Conservation (phyloP, 2,329 filamentous ascomycete species). For the Diaporthe capsici region DNA sequence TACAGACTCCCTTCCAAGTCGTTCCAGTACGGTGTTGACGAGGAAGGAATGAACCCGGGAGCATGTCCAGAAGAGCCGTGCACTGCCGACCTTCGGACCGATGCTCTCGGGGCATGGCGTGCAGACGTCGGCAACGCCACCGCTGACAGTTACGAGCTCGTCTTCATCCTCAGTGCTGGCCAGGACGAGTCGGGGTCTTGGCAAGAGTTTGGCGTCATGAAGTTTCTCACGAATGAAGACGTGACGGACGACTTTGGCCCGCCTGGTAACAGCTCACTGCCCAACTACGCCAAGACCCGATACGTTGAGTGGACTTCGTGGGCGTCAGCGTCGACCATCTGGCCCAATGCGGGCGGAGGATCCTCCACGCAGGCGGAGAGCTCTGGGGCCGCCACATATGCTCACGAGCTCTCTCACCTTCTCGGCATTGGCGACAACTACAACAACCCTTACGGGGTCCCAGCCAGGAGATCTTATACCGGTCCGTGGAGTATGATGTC, state of each 20-base stretch:
- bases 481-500: conserved; percentile 68
- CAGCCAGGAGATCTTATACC: conserved; percentile 62
- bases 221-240: conserved; percentile 61
- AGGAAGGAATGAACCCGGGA: conserved; percentile 60
- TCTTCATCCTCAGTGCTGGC: conserved; percentile 67
- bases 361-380: conserved; percentile 68
- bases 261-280: conserved; percentile 52
- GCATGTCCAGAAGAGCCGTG: conserved; percentile 59
- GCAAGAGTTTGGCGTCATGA: conserved; percentile 71
- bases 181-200: conserved; percentile 69
- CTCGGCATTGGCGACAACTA: conserved; percentile 69
- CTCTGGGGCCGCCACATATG: conserved; percentile 66
- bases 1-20: conserved; percentile 63
- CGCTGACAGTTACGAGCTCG: conserved; percentile 63
- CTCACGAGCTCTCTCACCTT: conserved; percentile 67
- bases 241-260: conserved; percentile 65
- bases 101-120: conserved; percentile 64
- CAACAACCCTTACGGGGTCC: conserved; percentile 65
- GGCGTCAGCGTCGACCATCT: conserved; percentile 64
- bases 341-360: conserved; percentile 67
- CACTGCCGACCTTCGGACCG: conserved; percentile 62
- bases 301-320: conserved; percentile 69
- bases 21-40: conserved; percentile 66
- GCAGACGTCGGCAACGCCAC: conserved; percentile 65
- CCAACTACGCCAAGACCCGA: conserved; percentile 64